These are phyloP conservation scores for Akanthomyces lecanii DNA, from an alignment of 2,329 filamentous ascomycete genomes.

Conservation along the genomic window DNA sequence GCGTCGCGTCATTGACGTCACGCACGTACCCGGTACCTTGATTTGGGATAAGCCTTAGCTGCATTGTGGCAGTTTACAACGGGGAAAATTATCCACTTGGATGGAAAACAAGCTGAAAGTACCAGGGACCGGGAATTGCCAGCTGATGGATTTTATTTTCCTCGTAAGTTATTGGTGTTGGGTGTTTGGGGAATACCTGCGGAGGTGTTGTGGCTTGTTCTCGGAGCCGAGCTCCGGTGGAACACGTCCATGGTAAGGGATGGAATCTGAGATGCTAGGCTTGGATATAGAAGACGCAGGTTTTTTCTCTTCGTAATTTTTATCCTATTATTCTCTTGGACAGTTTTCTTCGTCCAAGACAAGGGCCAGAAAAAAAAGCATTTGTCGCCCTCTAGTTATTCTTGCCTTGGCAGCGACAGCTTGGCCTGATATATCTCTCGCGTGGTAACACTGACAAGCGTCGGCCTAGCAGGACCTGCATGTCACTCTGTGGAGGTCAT, in stretches of 20 bases:
- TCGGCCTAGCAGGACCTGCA: neutral
- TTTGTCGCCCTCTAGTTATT: no score
- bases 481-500: no score
- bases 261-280: no score
- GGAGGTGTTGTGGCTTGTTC: no score
- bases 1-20: conserved; percentile 14
- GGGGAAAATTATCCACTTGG: neutral
- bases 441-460: neutral
- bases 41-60: neutral
- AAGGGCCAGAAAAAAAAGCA: no score
- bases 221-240: neutral
- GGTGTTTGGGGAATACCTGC: no score
- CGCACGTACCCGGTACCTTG: conserved; percentile 5
- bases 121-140: neutral
- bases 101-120: neutral
- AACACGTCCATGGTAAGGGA: no score
- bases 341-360: no score
- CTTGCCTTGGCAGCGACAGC: neutral
- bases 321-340: no score
- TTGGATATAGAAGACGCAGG: no score
- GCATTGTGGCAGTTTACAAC: neutral
- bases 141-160: neutral
- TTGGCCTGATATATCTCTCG: neutral
- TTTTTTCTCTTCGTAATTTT: no score
- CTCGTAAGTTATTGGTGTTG: neutral